Evolutionary conservation across 306 rosid genomes (phyloP), one percentile per base, ranked within the genome.

Genomic region (Lablab purpureus): DNA sequence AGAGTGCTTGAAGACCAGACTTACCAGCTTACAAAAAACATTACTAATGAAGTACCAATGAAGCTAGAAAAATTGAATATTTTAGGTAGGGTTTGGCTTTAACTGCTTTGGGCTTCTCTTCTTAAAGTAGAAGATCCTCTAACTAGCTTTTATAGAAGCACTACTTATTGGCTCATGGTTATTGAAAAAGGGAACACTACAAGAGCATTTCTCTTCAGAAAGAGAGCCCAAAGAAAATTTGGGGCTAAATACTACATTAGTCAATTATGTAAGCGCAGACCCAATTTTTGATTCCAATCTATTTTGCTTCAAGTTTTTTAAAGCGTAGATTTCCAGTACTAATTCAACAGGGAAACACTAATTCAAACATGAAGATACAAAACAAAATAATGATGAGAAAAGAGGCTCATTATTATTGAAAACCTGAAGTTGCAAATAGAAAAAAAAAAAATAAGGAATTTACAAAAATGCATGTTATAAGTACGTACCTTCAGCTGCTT

Each of bases 401-500:
- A 15, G 27, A 50, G 37, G 30, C 14, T 66, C 9, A 0, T 67
- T 69, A 17, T 67, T 47, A 69, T 27, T 69, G 2, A 23, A 14
- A 4, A 15, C 15, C 58, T 45, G 17, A 25, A 45, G 74, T 46
- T 45, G 3, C 22, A 69, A 14, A 17, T 14, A 25, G 15, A 63
- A 46, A 46, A 69, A 7, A 43, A 45, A 69, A 68, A 12, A 43
- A 22, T 40, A 45, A n/a, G n/a, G n/a, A 43, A 13, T 67, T 68
- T 13, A 23, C 10, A 43, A 3, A 69, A 69, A 68, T 23, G 67
- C 68, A 56, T 13, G 17, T 40, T 15, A 34, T 68, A 34, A 43
- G n/a, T 86, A 87, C 91, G n/a, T 86, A 89, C 96, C 96, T 87
- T 87, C 37, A 91, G 89, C 79, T 86, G 91, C 84, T 89, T 91